Evolutionary conservation across 495 filamentous ascomycete genomes (phyloP).

Genomic region (Aspergillus sclerotioniger): DNA sequence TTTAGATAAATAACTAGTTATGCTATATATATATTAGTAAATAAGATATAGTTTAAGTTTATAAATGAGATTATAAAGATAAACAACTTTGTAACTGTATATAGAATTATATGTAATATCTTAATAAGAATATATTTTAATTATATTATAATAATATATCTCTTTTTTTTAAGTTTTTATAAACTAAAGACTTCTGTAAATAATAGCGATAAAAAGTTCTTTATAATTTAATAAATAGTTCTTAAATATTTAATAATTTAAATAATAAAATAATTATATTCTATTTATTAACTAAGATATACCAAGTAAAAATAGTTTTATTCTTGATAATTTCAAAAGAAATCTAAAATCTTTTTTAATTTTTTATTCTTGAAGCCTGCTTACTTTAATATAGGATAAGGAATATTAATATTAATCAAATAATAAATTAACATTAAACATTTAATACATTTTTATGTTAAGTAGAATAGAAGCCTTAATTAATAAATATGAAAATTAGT

Average conservation of each 20-base stretch:
- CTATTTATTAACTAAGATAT: not conserved
- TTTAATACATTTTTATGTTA: not conserved
- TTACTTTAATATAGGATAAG: not conserved
- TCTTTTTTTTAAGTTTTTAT: not conserved
- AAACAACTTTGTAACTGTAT: not conserved
- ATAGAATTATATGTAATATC: too few species aligned
- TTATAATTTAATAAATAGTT: constrained; percentile 2
- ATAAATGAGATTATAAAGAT: not conserved
- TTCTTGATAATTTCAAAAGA: constrained; percentile 1
- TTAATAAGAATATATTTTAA: too few species aligned
- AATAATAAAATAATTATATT: not conserved
- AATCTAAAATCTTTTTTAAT: constrained; percentile 1
- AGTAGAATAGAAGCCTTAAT: not conserved
- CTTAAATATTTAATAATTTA: not conserved
- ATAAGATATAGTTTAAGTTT: not conserved
- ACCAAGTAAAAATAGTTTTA: not conserved
- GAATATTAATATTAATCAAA: not conserved
- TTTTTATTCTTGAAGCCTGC: not conserved
- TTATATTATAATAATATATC: not conserved
- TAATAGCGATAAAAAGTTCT: constrained; percentile 2
- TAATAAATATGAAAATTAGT: not conserved
- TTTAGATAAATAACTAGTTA: not conserved
- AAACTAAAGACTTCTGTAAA: not conserved
- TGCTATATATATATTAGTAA: not conserved
- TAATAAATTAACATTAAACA: not conserved